phyloP scores from a whole-genome alignment of 805 yeast genomes.

The Zygosaccharomyces rouxii region DNA sequence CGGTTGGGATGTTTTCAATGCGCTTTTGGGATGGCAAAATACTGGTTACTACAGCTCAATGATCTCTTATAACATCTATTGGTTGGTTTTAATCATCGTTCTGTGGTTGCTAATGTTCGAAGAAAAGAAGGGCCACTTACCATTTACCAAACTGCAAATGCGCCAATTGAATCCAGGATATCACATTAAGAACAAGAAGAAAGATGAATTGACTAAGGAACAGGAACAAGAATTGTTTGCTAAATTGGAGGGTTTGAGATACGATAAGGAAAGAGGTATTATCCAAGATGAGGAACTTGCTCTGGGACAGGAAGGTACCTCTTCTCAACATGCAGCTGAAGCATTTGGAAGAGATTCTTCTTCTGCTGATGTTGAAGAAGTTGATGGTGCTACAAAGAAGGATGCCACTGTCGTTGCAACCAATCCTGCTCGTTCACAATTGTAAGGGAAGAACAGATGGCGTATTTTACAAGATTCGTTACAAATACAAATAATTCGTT shows the following conservation, averaged over 20 bases:
- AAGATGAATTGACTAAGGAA: slow-evolving; percentile 48
- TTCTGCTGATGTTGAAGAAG: not conserved
- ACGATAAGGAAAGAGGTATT: slow-evolving; percentile 36
- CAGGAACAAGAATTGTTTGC: slow-evolving; percentile 52
- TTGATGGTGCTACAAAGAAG: not conserved
- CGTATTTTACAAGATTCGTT: no score
- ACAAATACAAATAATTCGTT: no score
- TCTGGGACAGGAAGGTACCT: not conserved
- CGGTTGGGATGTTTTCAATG: slow-evolving; percentile 97
- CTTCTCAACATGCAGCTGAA: not conserved
- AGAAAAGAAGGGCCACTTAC: slow-evolving; percentile 80
- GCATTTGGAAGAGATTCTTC: not conserved
- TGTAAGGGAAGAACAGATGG: not conserved
- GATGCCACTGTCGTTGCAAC: not conserved
- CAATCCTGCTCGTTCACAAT: not conserved
- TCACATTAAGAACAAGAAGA: slow-evolving; percentile 64
- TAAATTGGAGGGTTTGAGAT: slow-evolving; percentile 38
- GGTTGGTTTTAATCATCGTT: slow-evolving; percentile 62
- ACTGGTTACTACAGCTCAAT: slow-evolving; percentile 93
- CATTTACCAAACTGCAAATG: slow-evolving; percentile 52
- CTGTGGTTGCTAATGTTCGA: slow-evolving; percentile 66
- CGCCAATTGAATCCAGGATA: slow-evolving; percentile 66
- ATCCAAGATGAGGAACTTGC: not conserved
- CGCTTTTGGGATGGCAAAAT: slow-evolving; percentile 95
- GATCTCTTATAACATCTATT: slow-evolving; percentile 80